Conservation (phyloP, 2,329 filamentous ascomycete genomes). For the Aplosporella prunicola region DNA sequence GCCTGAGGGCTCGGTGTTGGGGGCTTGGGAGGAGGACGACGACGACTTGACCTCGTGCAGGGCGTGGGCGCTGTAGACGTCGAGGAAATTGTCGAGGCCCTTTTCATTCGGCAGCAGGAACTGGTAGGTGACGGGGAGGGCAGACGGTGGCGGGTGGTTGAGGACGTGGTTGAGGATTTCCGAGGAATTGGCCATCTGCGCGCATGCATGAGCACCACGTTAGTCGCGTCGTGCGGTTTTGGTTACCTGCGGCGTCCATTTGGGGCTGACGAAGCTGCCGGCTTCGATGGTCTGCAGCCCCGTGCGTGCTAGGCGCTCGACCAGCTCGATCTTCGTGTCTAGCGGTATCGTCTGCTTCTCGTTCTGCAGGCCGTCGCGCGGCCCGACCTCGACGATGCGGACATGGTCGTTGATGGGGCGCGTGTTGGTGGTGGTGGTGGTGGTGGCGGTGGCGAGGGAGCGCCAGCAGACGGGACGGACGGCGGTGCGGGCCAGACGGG, state of each 20-base stretch:
- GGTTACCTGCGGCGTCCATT: conserved; percentile 64
- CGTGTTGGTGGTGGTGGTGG: not conserved
- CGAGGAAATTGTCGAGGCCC: conserved; percentile 56
- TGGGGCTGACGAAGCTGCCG: conserved; percentile 73
- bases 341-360: conserved; percentile 64
- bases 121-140: conserved; percentile 57
- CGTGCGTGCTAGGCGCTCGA: conserved; percentile 57
- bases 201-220: conserved; percentile 14
- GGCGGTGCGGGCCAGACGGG: not conserved
- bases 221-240: conserved; percentile 9
- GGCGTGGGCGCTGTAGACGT: conserved; percentile 40
- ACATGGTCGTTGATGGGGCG: conserved; percentile 28
- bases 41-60: conserved; percentile 39
- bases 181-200: conserved; percentile 68
- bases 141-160: conserved; percentile 44
- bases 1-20: conserved; percentile 33
- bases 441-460: conserved; percentile 5
- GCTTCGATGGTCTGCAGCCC: conserved; percentile 68
- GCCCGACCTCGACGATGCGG: conserved; percentile 71
- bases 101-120: conserved; percentile 72
- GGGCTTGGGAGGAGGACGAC: conserved; percentile 32
- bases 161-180: conserved; percentile 64
- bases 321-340: conserved; percentile 66
- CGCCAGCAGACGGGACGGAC: not conserved
- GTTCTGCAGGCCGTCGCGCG: conserved; percentile 80